A percentile compares a stretch with the other conserved stretches of the same genome.
Conservation (phyloP, 2,329 filamentous ascomycete species). For the Passalora sequoiae region DNA sequence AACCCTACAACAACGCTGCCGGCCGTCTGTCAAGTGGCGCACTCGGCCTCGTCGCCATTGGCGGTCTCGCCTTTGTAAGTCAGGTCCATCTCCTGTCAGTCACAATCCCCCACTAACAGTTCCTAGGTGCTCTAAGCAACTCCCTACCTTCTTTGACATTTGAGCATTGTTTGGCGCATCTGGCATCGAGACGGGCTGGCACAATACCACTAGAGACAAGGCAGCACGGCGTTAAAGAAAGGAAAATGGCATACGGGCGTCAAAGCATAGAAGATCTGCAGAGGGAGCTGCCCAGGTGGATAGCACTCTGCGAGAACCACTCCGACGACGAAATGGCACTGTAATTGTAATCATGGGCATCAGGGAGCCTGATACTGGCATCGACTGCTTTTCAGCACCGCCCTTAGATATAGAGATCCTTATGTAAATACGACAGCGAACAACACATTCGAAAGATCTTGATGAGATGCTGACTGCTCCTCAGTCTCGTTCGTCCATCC, state of each 20-base stretch:
- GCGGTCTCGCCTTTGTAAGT: constrained; percentile 13
- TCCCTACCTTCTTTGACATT: neutral
- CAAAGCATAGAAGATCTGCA: neutral
- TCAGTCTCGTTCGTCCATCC: too few relatives aligned
- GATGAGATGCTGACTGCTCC: too few relatives aligned
- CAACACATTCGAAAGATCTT: neutral
- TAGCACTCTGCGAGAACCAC: too few relatives aligned
- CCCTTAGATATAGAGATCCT: neutral
- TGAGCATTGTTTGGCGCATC: constrained; percentile 1
- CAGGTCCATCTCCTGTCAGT: neutral
- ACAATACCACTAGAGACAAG: constrained; percentile 1
- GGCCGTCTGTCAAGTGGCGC: constrained; percentile 8
- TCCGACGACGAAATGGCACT: neutral
- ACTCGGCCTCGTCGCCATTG: constrained; percentile 11
- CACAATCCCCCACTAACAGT: neutral
- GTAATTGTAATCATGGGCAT: neutral
- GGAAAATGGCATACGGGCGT: neutral
- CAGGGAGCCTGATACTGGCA: neutral
- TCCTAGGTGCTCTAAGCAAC: constrained; percentile 4
- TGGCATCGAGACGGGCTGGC: constrained; percentile 2
- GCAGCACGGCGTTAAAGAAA: neutral
- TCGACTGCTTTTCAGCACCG: neutral
- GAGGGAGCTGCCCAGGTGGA: neutral
- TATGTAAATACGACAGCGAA: neutral
- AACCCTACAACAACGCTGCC: constrained; percentile 5